These are phyloP conservation scores for Amorphotheca resinae DNA, from an alignment of 495 filamentous ascomycete genomes.

Conservation along the genomic window DNA sequence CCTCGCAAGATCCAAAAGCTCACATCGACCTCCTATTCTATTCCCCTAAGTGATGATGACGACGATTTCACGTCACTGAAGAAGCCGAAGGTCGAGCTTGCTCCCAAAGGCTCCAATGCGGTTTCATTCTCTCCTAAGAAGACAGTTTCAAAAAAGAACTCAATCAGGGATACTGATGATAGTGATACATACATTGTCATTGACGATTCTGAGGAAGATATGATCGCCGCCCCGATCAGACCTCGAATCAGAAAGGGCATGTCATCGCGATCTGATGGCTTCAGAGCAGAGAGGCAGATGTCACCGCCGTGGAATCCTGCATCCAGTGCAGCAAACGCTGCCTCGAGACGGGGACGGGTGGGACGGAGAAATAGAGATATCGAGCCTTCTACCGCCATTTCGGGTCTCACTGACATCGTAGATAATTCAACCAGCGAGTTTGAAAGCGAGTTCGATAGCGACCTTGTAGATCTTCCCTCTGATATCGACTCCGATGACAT, in stretches of 20 bases:
- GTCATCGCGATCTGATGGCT: not conserved
- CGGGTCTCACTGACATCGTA: not conserved
- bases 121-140: constrained; percentile 8
- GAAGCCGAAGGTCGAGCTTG: constrained; percentile 23
- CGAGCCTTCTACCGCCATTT: constrained; percentile 3
- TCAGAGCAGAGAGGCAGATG: not conserved
- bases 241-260: not conserved
- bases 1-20: constrained; percentile 14
- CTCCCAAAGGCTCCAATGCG: constrained; percentile 14
- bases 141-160: not conserved
- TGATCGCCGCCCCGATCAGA: constrained; percentile 3
- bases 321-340: not conserved
- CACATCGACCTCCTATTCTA: constrained; percentile 11
- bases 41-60: constrained; percentile 5
- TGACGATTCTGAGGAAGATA: constrained; percentile 24
- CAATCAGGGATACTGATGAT: constrained; percentile 7
- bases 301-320: not conserved
- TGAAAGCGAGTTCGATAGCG: constrained; percentile 9
- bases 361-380: constrained; percentile 6
- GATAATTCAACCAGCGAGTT: not conserved
- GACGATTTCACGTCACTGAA: constrained; percentile 11
- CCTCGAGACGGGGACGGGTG: too few relatives aligned
- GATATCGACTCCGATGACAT: not conserved
- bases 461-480: not conserved
- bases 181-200: constrained; percentile 16